Evolutionary conservation across 2,329 filamentous ascomycete species (phyloP).

Genomic region (Xylaria sp.): DNA sequence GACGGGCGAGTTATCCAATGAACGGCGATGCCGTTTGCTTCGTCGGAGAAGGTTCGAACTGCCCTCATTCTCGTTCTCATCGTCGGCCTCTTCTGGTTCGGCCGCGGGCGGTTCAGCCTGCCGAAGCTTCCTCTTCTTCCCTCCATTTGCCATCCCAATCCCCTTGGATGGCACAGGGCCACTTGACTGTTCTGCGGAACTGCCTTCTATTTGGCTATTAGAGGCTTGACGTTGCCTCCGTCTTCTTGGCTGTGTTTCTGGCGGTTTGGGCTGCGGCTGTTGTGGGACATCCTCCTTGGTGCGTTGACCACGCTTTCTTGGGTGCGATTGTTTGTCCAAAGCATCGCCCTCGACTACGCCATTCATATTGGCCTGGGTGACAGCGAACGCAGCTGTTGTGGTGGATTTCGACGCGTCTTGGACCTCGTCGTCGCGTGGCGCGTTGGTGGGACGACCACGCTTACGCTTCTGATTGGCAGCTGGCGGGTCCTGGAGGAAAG

Average conservation of each 20-base stretch:
- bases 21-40: constrained; percentile 32
- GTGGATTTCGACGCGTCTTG: constrained; percentile 35
- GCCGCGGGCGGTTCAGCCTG: constrained; percentile 21
- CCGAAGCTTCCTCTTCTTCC: constrained; percentile 23
- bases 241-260: constrained; percentile 28
- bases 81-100: constrained; percentile 40
- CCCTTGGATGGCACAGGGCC: constrained; percentile 9
- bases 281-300: constrained; percentile 24
- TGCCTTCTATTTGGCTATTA: constrained; percentile 3
- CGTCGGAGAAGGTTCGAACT: constrained; percentile 37
- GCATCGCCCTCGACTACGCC: constrained; percentile 28
- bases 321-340: constrained; percentile 29
- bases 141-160: constrained; percentile 3
- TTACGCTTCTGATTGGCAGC: constrained; percentile 49
- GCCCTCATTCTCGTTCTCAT: constrained; percentile 41
- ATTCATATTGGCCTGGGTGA: constrained; percentile 19
- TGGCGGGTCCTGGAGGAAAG: constrained; percentile 32
- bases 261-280: constrained; percentile 28
- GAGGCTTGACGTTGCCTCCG: constrained; percentile 39
- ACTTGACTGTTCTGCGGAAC: neutral
- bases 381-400: constrained; percentile 27
- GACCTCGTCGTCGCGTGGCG: constrained; percentile 43
- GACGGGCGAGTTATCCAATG: constrained; percentile 6
- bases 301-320: constrained; percentile 36
- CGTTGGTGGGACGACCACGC: constrained; percentile 50